A percentile compares a stretch with the other conserved stretches of the same genome.
Evolutionary conservation across 305 asterid genomes (phyloP).

Genomic region (Plantago lanceolata): DNA sequence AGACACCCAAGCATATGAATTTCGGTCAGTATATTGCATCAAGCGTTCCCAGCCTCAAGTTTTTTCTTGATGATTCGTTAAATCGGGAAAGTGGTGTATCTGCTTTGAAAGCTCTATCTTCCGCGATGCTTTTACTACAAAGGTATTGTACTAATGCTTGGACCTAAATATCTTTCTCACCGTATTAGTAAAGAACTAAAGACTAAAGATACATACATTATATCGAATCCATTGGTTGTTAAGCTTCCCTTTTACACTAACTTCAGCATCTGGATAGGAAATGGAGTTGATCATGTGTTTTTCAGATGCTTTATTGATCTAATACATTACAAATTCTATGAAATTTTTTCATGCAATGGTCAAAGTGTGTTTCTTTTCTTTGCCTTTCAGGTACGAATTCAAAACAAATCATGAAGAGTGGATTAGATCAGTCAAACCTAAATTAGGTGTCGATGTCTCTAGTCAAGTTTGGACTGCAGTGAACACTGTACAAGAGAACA

Average conservation of each 20-base stretch:
- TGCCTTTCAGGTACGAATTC: conserved; percentile 70
- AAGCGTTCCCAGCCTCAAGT: conserved; percentile 67
- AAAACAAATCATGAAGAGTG: conserved; percentile 83
- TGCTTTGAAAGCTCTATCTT: conserved; percentile 62
- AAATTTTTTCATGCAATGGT: conserved; percentile 8
- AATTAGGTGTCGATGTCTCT: conserved; percentile 53
- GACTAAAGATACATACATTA: conserved; percentile 1
- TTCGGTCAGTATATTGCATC: conserved; percentile 68
- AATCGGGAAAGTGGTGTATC: conserved; percentile 53
- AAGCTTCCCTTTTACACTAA: neutral
- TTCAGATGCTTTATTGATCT: neutral
- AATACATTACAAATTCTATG: neutral
- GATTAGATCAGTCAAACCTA: conserved; percentile 68
- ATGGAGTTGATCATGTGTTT: too few species aligned
- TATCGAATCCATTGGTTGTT: neutral
- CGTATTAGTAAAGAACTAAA: neutral
- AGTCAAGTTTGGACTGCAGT: conserved; percentile 53
- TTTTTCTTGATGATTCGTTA: conserved; percentile 46
- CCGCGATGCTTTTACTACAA: conserved; percentile 65
- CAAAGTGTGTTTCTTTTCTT: conserved; percentile 10
- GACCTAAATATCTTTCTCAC: conserved; percentile 7
- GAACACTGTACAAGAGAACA: conserved; percentile 52
- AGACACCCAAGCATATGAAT: conserved; percentile 49
- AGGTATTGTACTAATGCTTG: conserved; percentile 43
- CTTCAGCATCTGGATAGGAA: neutral